Conservation (phyloP, 306 rosid genomes). For the Cyamopsis tetragonoloba region DNA sequence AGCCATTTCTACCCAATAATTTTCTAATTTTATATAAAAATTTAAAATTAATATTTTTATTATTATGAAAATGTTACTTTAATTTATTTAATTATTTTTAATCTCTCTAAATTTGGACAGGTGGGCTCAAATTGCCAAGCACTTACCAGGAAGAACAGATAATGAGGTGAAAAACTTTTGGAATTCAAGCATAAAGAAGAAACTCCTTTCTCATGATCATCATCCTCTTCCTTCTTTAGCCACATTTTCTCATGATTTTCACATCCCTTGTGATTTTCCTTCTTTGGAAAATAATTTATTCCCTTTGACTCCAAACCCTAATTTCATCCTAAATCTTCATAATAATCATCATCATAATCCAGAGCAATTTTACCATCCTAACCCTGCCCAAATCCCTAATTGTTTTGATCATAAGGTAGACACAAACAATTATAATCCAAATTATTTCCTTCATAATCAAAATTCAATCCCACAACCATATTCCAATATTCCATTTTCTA, state of each 20-base stretch:
- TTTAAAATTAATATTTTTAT: no score
- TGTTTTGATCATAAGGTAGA: constrained; percentile 41
- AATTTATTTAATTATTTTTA: no score
- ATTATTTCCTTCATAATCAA: constrained; percentile 37
- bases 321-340: constrained; percentile 29
- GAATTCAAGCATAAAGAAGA: constrained; percentile 97
- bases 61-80: constrained; percentile 18
- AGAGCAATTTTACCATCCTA: constrained; percentile 49
- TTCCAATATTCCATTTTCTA: constrained; percentile 31
- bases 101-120: constrained; percentile 37
- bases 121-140: constrained; percentile 98
- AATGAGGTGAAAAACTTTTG: constrained; percentile 98
- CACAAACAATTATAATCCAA: constrained; percentile 23
- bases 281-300: constrained; percentile 43
- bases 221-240: constrained; percentile 40
- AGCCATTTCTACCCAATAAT: constrained; percentile 15
- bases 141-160: constrained; percentile 97
- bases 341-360: constrained; percentile 21
- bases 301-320: constrained; percentile 54
- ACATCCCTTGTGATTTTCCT: constrained; percentile 26
- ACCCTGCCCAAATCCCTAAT: constrained; percentile 42
- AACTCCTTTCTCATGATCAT: constrained; percentile 53
- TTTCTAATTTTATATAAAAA: no score
- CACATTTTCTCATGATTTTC: constrained; percentile 49
- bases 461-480: constrained; percentile 32